These are phyloP conservation scores for Salpingoeca rosetta DNA, from an alignment of 78 protist genomes.

Conservation along the genomic window DNA sequence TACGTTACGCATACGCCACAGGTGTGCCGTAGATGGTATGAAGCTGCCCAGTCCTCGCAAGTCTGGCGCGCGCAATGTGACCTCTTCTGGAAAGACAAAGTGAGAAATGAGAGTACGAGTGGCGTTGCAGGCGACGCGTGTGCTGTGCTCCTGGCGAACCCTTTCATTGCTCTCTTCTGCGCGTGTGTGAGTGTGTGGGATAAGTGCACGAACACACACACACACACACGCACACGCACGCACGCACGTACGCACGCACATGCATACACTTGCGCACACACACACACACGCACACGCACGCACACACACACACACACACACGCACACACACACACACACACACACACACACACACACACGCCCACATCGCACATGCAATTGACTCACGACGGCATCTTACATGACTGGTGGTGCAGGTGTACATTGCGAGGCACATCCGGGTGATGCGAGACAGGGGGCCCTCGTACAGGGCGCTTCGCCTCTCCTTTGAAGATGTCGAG, in stretches of 20 bases:
- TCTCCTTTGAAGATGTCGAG: neutral
- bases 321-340: neutral
- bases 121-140: too few species aligned
- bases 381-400: neutral
- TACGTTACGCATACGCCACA: too few species aligned
- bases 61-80: too few species aligned
- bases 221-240: neutral
- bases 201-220: too few species aligned
- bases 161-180: too few species aligned
- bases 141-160: too few species aligned
- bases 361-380: neutral
- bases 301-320: neutral
- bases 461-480: neutral
- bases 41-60: too few species aligned
- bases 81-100: too few species aligned
- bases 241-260: neutral
- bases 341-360: neutral
- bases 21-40: too few species aligned
- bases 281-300: neutral
- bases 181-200: neutral
- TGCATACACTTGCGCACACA: too few species aligned
- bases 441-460: slow-evolving; percentile 1
- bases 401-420: neutral
- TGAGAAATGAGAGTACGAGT: too few species aligned
- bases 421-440: neutral